Evolutionary conservation across 345 rosid genomes (phyloP), one percentile per base, ranked within the genome.

Genomic region (Eucalyptus pumila): DNA sequence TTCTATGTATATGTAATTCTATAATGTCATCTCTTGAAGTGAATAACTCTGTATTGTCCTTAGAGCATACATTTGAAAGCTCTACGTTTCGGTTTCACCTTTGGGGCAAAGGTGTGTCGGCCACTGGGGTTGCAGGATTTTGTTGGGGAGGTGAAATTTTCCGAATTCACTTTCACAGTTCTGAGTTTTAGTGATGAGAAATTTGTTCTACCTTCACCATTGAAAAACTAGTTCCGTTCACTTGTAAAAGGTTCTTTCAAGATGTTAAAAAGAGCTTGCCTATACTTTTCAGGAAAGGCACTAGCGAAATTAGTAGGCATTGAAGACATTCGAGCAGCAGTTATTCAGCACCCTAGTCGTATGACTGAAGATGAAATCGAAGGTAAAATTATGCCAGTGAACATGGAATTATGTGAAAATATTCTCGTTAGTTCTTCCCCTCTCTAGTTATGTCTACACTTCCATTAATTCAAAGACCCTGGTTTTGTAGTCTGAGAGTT

Each of bases 141-240:
- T 93, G 94, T 65, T 93, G 93, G 94, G 94, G 92, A 34, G 94
- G 92, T 92, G 58, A 80, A 90, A 49, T 7, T 49, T 76, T 76
- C 45, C 37, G 27, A 76, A 76, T 76, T 76, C 27, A 10, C 47
- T 76, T 72, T 10, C 27, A 19, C 83, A 76, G 27, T 11, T 14
- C 23, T 76, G 14, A 76, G 83, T 42, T 72, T 72, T 72, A 72
- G 45, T 17, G 21, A 37, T 72, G 80, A 9, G 80, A 9, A 69
- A 9, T 34, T 69, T 32, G 80, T 69, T 32, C 11, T 69, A 69
- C 42, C 24, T 69, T 69, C 80, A 9, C 42, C 9, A 9, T 3
- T 65, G 37, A 30, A n/a, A 62, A 65, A 30, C 72, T 30, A 65
- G 37, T 69, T 69, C 80, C 34, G 80, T 69, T 69, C 80, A 19